Evolutionary conservation across 306 rosid species (phyloP).

Genomic region (Psophocarpus tetragonolobus): DNA sequence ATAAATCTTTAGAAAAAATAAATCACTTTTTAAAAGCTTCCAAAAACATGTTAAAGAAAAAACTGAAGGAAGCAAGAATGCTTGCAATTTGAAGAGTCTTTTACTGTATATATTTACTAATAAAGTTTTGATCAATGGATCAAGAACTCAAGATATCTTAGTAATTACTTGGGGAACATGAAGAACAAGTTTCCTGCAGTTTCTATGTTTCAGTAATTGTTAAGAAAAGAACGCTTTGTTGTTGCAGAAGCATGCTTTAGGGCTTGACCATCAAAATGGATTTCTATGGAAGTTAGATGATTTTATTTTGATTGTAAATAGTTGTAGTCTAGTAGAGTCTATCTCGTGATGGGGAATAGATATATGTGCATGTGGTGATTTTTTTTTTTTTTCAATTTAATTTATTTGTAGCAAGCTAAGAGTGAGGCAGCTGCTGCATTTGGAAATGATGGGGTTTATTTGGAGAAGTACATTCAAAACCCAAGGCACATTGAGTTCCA

Average conservation of each 20-base stretch:
- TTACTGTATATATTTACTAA: slow-evolving; percentile 15
- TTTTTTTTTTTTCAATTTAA: not conserved
- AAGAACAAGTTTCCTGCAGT: slow-evolving; percentile 12
- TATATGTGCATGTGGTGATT: slow-evolving; percentile 31
- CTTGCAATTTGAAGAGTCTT: not conserved
- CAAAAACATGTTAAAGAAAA: not conserved
- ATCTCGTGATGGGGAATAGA: slow-evolving; percentile 3
- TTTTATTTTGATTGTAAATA: slow-evolving; percentile 24
- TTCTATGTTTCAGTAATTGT: slow-evolving; percentile 20
- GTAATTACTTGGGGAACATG: not conserved
- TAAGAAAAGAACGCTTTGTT: not conserved
- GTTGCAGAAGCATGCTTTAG: slow-evolving; percentile 25
- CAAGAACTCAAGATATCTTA: slow-evolving; percentile 4
- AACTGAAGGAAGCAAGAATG: slow-evolving; percentile 16
- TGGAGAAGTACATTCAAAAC: slow-evolving; percentile 93
- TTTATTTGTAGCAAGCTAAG: slow-evolving; percentile 89
- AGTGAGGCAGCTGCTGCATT: slow-evolving; percentile 99
- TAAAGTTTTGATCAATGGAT: not conserved
- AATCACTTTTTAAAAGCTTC: not conserved
- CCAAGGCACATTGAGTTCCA: slow-evolving; percentile 99
- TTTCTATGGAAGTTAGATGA: slow-evolving; percentile 30
- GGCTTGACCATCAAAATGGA: not conserved
- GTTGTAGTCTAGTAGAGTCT: slow-evolving; percentile 10
- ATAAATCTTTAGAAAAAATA: not conserved
- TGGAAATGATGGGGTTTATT: slow-evolving; percentile 97